Evolutionary conservation across 2,329 filamentous ascomycete species (phyloP).

Genomic region (Botrytis paeoniae): DNA sequence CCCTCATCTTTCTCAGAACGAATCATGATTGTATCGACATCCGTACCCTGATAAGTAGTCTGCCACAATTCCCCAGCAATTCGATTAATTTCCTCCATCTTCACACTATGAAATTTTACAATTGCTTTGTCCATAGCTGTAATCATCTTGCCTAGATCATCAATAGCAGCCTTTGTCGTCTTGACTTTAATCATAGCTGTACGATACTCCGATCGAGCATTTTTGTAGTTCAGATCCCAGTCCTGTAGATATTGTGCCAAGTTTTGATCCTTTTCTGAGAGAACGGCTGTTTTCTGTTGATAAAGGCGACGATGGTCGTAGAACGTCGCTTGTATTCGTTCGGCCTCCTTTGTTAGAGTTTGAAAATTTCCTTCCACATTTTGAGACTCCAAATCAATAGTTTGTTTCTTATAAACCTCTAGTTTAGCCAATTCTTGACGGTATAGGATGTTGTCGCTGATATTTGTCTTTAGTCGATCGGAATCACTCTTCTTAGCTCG

Average conservation of each 20-base stretch:
- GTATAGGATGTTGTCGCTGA: conserved; percentile 84
- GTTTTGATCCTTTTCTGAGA: conserved; percentile 68
- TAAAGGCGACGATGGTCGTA: conserved; percentile 70
- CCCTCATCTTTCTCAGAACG: conserved; percentile 81
- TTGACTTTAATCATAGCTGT: conserved; percentile 85
- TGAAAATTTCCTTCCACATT: conserved; percentile 82
- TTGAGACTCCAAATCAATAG: conserved; percentile 70
- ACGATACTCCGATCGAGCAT: conserved; percentile 76
- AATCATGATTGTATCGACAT: conserved; percentile 95
- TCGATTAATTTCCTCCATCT: conserved; percentile 97
- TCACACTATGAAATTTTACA: conserved; percentile 92
- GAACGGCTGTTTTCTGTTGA: conserved; percentile 54
- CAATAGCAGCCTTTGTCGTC: conserved; percentile 88
- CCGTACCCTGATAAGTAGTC: conserved; percentile 92
- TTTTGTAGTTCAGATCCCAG: conserved; percentile 83
- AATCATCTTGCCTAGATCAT: conserved; percentile 80
- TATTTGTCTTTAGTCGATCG: conserved; percentile 79
- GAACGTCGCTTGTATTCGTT: conserved; percentile 62
- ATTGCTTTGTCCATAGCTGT: conserved; percentile 90
- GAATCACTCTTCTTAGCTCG: conserved; percentile 75
- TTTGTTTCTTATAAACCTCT: conserved; percentile 64
- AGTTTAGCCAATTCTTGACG: conserved; percentile 71
- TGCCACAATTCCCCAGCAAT: conserved; percentile 97
- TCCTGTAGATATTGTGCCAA: conserved; percentile 69
- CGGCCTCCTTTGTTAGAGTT: conserved; percentile 67